Base-by-base conservation (phyloP, 257 asterid genomes). In the Orobanche coerulescens region DNA sequence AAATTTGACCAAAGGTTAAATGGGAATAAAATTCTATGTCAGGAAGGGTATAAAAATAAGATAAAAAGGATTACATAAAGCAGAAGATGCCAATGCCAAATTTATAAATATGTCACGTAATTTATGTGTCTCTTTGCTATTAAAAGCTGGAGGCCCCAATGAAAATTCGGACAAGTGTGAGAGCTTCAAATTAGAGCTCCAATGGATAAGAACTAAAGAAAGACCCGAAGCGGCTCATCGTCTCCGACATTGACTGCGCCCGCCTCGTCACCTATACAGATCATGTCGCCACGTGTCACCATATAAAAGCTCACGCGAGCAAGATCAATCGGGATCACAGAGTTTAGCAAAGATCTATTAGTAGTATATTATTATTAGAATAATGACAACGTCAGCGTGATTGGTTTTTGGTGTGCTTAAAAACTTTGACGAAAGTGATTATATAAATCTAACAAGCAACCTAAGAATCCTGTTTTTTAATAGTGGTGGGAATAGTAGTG, bases 171-270 rank as follows among this genome's bases (percentile, higher is more conserved):
- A 68, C 73, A 62, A 75, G 65, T 40, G 33, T 15, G 58, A 73
- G 58, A 73, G 58, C 73, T 37, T 50, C 31, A 58, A 66, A 66
- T 52, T 63, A 66, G 82, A 40, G 37, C 6, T 40, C 34, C 37
- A 19, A 67, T 39, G 85, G 85, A 79, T 73, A 76, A 76, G 80
- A 52, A 37, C 47, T 22, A 36, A 67, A 66, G 30, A 18, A 16
- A n/a, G 74, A 50, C 73, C 78, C 79, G 72, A 40, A 23, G 54
- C 28, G 14, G 1, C 68, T 72, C 58, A 62, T 64, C 74, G 61
- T 64, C 46, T 34, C 70, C 72, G 5, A 1, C 58, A 47, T 67
- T 75, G 79, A 72, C 75, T 19, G 22, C 19, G 14, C 30, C 33
- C 24, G 19, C 44, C 20, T 5, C 42, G 18, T 13, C 39, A 26